phyloP scores from a whole-genome alignment of 108 stramenopile genomes.

The Aurantiochytrium sp. region DNA sequence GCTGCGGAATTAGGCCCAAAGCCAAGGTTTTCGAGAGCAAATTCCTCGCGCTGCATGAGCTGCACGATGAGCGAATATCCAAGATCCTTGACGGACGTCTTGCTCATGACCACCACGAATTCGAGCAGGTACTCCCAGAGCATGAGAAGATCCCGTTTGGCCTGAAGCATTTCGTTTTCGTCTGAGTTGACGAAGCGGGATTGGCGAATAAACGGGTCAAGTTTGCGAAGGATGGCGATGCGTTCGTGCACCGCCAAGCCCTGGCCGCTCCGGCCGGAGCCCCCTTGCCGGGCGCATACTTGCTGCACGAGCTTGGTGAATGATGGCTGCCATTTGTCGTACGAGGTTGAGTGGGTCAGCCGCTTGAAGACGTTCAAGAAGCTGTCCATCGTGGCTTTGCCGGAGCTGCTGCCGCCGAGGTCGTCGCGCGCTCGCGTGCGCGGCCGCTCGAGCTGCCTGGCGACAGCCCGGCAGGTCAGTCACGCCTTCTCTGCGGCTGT shows the following conservation, averaged over 20 bases:
- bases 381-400: neutral
- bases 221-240: neutral
- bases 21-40: neutral
- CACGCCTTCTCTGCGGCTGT: no score
- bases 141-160: neutral
- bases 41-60: conserved; percentile 12
- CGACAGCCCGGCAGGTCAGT: no score
- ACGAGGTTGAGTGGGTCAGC: neutral
- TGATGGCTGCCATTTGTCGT: neutral
- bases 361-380: neutral
- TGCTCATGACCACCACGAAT: conserved; percentile 7
- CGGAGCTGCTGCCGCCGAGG: no score
- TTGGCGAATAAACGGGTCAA: neutral
- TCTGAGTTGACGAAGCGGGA: neutral
- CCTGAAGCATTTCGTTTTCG: conserved; percentile 10
- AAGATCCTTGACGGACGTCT: neutral
- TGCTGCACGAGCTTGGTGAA: conserved; percentile 2
- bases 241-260: neutral
- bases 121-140: conserved; percentile 15
- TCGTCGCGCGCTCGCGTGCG: no score
- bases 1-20: neutral
- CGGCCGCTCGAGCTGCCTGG: no score
- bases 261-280: neutral
- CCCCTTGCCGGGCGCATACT: neutral
- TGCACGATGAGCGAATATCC: neutral